These are phyloP conservation scores for Pistacia integerrima DNA, from an alignment of 345 rosid species.

Conservation along the genomic window DNA sequence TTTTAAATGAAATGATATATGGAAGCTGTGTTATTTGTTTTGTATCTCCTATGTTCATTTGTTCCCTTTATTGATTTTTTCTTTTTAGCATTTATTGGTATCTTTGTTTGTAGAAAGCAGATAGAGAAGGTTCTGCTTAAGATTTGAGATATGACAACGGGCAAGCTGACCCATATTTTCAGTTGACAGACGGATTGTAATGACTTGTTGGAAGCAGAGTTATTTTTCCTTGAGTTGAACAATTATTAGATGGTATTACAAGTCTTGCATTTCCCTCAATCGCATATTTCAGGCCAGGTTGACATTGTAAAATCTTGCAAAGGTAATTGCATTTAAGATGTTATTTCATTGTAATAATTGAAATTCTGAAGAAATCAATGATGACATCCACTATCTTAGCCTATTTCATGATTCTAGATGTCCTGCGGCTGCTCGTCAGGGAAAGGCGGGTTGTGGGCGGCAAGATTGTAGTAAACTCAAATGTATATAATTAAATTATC, in stretches of 20 bases:
- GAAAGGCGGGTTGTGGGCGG: too few species aligned
- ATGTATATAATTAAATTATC: too few species aligned
- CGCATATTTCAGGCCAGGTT: not conserved
- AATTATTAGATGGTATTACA: not conserved
- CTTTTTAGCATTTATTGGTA: constrained; percentile 7
- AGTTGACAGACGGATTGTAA: not conserved
- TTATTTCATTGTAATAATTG: too few species aligned
- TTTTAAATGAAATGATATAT: constrained; percentile 21
- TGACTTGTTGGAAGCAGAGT: not conserved
- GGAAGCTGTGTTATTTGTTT: constrained; percentile 18
- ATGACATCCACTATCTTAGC: too few species aligned
- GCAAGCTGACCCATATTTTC: constrained; percentile 20
- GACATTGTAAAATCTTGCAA: not conserved
- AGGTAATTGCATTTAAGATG: not conserved
- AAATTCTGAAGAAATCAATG: too few species aligned
- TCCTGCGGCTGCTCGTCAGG: too few species aligned
- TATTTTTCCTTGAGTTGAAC: not conserved
- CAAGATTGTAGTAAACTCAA: too few species aligned
- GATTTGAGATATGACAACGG: constrained; percentile 16
- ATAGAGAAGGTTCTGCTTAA: constrained; percentile 9
- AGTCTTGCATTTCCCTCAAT: not conserved
- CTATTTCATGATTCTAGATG: too few species aligned
- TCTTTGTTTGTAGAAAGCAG: constrained; percentile 17
- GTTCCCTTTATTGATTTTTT: constrained; percentile 18
- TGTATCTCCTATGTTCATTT: constrained; percentile 21